Percentiles rank a stretch among this genome's conserved stretches.
These are phyloP conservation scores for Hibiscus syriacus DNA, from an alignment of 345 rosid genomes.

Conservation along the genomic window DNA sequence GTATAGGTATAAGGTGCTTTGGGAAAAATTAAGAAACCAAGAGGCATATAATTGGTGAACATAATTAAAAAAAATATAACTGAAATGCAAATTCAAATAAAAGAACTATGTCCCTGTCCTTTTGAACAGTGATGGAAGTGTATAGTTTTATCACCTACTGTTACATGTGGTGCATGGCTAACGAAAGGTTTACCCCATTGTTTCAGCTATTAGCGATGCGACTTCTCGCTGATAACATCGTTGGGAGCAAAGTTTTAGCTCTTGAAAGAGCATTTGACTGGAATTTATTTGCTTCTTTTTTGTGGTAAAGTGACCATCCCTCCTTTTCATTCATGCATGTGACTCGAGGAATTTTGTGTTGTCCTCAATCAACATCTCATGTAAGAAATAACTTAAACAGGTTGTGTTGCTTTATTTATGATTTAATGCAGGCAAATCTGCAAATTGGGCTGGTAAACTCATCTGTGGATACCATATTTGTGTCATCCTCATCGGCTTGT, in stretches of 20 bases:
- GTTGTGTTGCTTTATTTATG: conserved; percentile 10
- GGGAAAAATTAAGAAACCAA: not conserved
- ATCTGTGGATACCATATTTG: conserved; percentile 49
- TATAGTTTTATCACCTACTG: not conserved
- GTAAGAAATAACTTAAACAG: not conserved
- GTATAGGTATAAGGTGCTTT: too few relatives aligned
- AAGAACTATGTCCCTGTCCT: too few relatives aligned
- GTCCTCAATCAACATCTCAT: not conserved
- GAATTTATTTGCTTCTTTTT: conserved; percentile 66
- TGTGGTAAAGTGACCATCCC: conserved; percentile 39
- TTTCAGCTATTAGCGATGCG: conserved; percentile 53
- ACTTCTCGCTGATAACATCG: conserved; percentile 47
- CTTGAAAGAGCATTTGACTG: conserved; percentile 74
- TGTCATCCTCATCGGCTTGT: conserved; percentile 25
- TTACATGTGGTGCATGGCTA: not conserved
- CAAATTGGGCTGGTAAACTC: conserved; percentile 71
- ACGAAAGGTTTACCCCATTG: conserved; percentile 6
- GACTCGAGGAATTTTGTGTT: not conserved
- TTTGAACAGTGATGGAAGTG: not conserved
- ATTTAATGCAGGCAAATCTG: conserved; percentile 80
- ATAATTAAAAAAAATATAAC: not conserved
- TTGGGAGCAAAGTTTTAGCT: conserved; percentile 43
- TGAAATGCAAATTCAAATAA: too few relatives aligned
- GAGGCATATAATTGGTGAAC: not conserved
- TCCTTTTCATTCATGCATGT: not conserved